These are phyloP conservation scores for Mycena galericulata DNA, from an alignment of 768 basidiomycete genomes.

Conservation along the genomic window DNA sequence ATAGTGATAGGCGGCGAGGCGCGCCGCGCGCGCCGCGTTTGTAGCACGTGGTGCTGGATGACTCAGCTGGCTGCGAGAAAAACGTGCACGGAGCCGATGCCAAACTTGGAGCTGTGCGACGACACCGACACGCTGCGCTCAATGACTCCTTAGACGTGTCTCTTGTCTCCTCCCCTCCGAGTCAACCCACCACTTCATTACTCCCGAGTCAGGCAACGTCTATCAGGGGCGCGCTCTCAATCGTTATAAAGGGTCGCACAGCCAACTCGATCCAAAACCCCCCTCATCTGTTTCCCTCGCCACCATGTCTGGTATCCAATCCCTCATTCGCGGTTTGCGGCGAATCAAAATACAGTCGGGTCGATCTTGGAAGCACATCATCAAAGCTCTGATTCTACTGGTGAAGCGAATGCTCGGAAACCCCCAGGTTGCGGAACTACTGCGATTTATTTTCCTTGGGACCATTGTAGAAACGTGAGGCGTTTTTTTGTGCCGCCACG, in stretches of 20 bases:
- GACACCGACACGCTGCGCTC: too few relatives aligned
- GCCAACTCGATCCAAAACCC: not conserved
- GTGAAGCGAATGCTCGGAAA: constrained; percentile 24
- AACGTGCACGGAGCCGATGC: too few relatives aligned
- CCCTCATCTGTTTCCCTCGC: not conserved
- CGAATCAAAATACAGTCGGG: constrained; percentile 19
- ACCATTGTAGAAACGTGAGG: constrained; percentile 35
- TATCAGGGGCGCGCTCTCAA: not conserved
- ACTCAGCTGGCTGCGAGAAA: too few relatives aligned
- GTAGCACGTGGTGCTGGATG: too few relatives aligned
- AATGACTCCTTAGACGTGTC: too few relatives aligned
- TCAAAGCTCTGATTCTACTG: constrained; percentile 1
- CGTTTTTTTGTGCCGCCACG: too few relatives aligned
- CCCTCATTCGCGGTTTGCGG: constrained; percentile 22
- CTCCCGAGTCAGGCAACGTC: not conserved
- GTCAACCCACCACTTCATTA: not conserved
- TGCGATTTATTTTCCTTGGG: constrained; percentile 35
- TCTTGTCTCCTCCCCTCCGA: not conserved
- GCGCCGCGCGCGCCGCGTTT: too few relatives aligned
- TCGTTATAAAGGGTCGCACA: not conserved
- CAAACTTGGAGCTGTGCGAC: too few relatives aligned
- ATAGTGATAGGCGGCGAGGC: too few relatives aligned
- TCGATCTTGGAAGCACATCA: constrained; percentile 25
- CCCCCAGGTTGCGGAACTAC: constrained; percentile 29
- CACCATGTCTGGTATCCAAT: constrained; percentile 13